Evolutionary conservation across 768 basidiomycete genomes (phyloP), one percentile per base, ranked within the genome.

Genomic region (Amyloporia xantha): DNA sequence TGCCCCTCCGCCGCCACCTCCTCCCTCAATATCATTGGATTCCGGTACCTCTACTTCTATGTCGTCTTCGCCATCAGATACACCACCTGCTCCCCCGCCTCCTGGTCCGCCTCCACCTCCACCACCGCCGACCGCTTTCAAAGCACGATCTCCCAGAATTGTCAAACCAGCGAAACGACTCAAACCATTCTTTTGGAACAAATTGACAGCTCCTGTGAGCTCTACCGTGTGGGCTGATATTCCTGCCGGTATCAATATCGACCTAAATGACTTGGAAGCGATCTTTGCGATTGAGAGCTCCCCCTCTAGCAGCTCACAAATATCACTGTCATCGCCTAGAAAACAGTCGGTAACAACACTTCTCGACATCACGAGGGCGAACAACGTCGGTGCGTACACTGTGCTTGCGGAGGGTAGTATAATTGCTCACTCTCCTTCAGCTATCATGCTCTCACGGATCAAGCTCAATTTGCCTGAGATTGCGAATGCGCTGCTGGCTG

Each of bases 151-250:
- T 41, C 25, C 46, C 48, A 60, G 69, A 63, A 44, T 52, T 6
- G 55, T 59, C 21, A 71, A 70, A 11, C 80, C 82, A n/a, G 57
- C 63, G 2, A 82, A 80, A 58, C 75, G 77, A 41, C 62, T 90
- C 44, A 85, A 86, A 64, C 88, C 93, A 2, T 92, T 96, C 70
- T 91, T 91, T 63, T 95, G 93, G 92, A 85, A 81, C 54, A 94
- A 95, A 57, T 53, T 93, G 4, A 67, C 73, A n/a, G 62, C 61
- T 11, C 55, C 70, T 4, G 55, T 75, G 3, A 52, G 56, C 2
- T 58, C 74, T 5, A 86, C 86, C 1, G 73, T 97, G 9, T 97
- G 91, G 90, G 73, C 70, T 44, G 83, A 87, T 24, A 51, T 78
- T 9, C 58, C 66, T 3, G n/a, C 62, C 0, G 59, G 65, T 11